Percentiles rank a stretch among this genome's conserved stretches.
Evolutionary conservation across 2,329 filamentous ascomycete species (phyloP).

Genomic region (Colletotrichum tropicicola): DNA sequence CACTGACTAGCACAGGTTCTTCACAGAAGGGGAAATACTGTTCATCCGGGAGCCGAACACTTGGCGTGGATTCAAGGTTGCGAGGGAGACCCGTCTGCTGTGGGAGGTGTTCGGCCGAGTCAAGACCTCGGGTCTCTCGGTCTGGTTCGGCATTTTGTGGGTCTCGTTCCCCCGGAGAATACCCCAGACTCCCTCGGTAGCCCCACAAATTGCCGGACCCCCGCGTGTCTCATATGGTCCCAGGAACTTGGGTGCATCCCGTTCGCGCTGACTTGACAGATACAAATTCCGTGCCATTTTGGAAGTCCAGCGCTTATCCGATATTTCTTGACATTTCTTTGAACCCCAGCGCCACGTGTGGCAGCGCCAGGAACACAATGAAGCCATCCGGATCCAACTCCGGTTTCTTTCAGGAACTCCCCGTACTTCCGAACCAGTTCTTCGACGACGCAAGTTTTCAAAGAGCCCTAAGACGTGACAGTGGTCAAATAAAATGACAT

Average conservation of each 20-base stretch:
- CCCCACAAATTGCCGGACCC: constrained; percentile 9
- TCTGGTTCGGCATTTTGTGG: constrained; percentile 4
- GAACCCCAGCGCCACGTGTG: not conserved
- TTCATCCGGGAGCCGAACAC: not conserved
- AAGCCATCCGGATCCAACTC: constrained; percentile 53
- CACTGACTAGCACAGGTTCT: too few species aligned
- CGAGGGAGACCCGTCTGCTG: not conserved
- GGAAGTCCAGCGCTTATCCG: too few species aligned
- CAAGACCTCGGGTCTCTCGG: not conserved
- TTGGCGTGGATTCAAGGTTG: not conserved
- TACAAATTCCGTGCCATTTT: too few species aligned
- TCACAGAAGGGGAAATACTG: not conserved
- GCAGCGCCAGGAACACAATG: constrained; percentile 39
- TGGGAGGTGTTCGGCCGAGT: not conserved
- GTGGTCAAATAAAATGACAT: not conserved
- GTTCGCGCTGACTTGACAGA: not conserved
- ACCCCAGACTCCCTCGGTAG: not conserved
- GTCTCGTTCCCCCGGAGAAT: not conserved
- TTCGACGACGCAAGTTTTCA: constrained; percentile 62
- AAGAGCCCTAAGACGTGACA: constrained; percentile 60
- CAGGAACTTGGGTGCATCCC: not conserved
- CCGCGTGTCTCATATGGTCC: not conserved
- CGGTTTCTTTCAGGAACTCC: constrained; percentile 66
- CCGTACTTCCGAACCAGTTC: constrained; percentile 64
- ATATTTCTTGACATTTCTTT: too few species aligned